Evolutionary conservation across 1,139 yeast species (phyloP).

Genomic region (Saccharomyces hybrid): DNA sequence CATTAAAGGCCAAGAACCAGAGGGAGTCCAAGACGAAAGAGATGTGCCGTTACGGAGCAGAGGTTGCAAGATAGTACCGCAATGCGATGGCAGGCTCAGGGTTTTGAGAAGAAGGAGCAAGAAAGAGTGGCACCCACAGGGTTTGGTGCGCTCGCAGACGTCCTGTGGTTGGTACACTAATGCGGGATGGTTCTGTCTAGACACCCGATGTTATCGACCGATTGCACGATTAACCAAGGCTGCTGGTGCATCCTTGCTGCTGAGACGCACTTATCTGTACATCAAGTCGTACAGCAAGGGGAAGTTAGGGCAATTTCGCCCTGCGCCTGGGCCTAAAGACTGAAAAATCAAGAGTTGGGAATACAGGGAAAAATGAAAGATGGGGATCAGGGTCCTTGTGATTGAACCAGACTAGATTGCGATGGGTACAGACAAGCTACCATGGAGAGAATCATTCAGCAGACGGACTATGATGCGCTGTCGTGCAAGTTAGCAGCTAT

Average conservation of each 20-base stretch:
- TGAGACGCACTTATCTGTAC: not conserved
- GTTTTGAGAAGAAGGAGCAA: no score
- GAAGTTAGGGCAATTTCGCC: not conserved
- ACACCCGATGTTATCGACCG: not conserved
- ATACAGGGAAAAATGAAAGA: not conserved
- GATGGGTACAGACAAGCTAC: not conserved
- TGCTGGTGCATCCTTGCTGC: no score
- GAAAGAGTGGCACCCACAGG: no score
- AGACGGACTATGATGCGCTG: conserved; percentile 80
- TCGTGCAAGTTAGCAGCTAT: conserved; percentile 63
- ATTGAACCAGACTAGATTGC: not conserved
- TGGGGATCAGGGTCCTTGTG: not conserved
- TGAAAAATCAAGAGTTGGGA: not conserved
- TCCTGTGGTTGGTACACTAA: no score
- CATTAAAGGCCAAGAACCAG: not conserved
- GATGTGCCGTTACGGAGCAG: not conserved
- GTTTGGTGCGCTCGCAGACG: no score
- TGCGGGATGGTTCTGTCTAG: no score
- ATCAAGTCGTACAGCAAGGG: not conserved
- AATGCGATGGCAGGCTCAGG: not conserved
- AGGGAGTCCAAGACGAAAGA: no score
- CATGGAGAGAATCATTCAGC: conserved; percentile 26
- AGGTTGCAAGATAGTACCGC: not conserved
- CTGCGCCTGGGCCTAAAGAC: not conserved
- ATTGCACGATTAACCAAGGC: not conserved